These are phyloP conservation scores for Penicillium nordicum DNA, from an alignment of 2,329 filamentous ascomycete genomes.

Conservation along the genomic window DNA sequence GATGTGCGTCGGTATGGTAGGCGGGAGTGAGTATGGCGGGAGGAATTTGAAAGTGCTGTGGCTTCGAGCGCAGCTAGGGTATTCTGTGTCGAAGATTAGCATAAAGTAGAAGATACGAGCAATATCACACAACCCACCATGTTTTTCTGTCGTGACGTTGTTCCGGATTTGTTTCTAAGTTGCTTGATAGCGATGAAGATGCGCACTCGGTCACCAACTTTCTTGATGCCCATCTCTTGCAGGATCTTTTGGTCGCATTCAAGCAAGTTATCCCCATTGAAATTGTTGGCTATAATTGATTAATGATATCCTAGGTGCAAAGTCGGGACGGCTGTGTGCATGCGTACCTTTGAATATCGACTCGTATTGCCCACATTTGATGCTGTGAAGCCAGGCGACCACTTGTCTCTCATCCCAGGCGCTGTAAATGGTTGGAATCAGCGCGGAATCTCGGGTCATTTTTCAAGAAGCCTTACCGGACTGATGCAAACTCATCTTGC, in stretches of 20 bases:
- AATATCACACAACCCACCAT: slow-evolving; percentile 58
- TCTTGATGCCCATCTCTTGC: slow-evolving; percentile 97
- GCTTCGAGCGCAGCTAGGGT: slow-evolving; percentile 77
- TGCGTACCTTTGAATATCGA: slow-evolving; percentile 68
- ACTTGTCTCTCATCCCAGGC: slow-evolving; percentile 88
- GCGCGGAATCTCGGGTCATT: not conserved
- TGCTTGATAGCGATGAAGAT: slow-evolving; percentile 84
- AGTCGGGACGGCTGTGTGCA: slow-evolving; percentile 26
- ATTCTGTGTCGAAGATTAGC: slow-evolving; percentile 56
- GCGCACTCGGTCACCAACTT: slow-evolving; percentile 91
- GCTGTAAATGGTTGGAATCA: slow-evolving; percentile 37
- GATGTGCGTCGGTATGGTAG: slow-evolving; percentile 63
- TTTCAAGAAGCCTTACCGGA: slow-evolving; percentile 53
- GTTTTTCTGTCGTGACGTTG: slow-evolving; percentile 78
- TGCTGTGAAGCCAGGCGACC: slow-evolving; percentile 82
- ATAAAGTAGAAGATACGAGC: not conserved
- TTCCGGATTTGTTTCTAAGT: slow-evolving; percentile 70
- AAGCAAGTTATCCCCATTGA: slow-evolving; percentile 93
- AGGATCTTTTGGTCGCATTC: slow-evolving; percentile 96
- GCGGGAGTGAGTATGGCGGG: slow-evolving; percentile 58
- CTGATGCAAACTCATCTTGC: slow-evolving; percentile 68
- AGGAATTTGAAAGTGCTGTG: slow-evolving; percentile 59
- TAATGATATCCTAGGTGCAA: slow-evolving; percentile 17
- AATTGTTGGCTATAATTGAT: slow-evolving; percentile 67
- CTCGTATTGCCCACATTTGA: slow-evolving; percentile 93